Conservation (phyloP, 306 rosid genomes). For the Cicer pinnatifidum region DNA sequence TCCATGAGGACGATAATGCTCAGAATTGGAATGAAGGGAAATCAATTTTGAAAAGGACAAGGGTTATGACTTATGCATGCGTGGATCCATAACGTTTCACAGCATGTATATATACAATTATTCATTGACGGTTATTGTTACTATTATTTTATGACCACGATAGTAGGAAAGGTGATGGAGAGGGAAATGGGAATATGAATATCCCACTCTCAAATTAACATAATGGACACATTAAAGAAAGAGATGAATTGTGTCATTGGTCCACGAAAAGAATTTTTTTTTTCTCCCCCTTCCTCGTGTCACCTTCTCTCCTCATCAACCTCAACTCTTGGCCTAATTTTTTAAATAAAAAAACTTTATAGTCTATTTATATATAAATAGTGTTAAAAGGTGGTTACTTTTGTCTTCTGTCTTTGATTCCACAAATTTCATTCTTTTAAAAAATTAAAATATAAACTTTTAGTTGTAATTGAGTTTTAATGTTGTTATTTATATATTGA, state of each 20-base stretch:
- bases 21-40: background rate
- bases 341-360: background rate
- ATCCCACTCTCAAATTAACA: constrained; percentile 6
- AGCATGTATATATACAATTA: background rate
- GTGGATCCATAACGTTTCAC: constrained; percentile 9
- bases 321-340: background rate
- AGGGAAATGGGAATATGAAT: constrained; percentile 7
- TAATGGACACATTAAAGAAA: constrained; percentile 38
- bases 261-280: constrained; percentile 47
- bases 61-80: constrained; percentile 1
- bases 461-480: too few relatives aligned
- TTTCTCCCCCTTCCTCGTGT: background rate
- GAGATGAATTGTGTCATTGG: constrained; percentile 48
- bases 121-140: background rate
- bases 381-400: too few relatives aligned
- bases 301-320: background rate
- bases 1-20: constrained; percentile 54
- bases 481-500: too few relatives aligned
- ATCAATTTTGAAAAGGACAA: background rate
- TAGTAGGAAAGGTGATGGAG: constrained; percentile 16
- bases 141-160: background rate
- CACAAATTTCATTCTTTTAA: too few relatives aligned
- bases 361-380: too few relatives aligned
- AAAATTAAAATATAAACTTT: too few relatives aligned
- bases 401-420: too few relatives aligned